phyloP scores from a whole-genome alignment of 2,329 filamentous ascomycete genomes.

The Aspergillus clavatus region DNA sequence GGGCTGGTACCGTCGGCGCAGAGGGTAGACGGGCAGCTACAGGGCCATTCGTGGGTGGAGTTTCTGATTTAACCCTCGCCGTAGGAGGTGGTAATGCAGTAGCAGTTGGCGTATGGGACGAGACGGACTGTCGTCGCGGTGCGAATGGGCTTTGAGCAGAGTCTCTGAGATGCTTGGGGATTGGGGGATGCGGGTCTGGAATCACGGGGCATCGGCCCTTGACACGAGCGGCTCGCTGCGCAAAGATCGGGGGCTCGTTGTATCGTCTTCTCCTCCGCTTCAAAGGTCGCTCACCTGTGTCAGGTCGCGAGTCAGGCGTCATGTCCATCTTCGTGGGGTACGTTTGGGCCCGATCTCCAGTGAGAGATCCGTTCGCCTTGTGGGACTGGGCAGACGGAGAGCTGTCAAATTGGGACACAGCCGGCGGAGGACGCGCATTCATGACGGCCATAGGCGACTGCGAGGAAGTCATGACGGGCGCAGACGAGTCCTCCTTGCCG shows the following conservation, averaged over 20 bases:
- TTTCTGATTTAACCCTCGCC: slow-evolving; percentile 17
- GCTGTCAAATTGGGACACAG: slow-evolving; percentile 23
- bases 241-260: slow-evolving; percentile 51
- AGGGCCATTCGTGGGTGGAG: slow-evolving; percentile 28
- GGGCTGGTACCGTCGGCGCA: slow-evolving; percentile 13
- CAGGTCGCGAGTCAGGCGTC: slow-evolving; percentile 14
- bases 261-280: slow-evolving; percentile 49
- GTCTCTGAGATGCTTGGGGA: slow-evolving; percentile 30
- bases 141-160: slow-evolving; percentile 19
- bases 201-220: slow-evolving; percentile 41
- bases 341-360: slow-evolving; percentile 9
- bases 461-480: slow-evolving; percentile 10
- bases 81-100: slow-evolving; percentile 15
- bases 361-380: slow-evolving; percentile 13
- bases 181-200: slow-evolving; percentile 30
- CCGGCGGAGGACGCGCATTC: slow-evolving; percentile 10
- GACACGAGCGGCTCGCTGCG: slow-evolving; percentile 40
- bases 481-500: slow-evolving; percentile 24
- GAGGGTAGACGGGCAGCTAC: slow-evolving; percentile 12
- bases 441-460: slow-evolving; percentile 12
- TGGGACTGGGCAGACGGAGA: slow-evolving; percentile 23
- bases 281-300: slow-evolving; percentile 33
- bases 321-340: slow-evolving; percentile 23
- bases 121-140: slow-evolving; percentile 18
- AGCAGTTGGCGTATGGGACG: slow-evolving; percentile 13